These are phyloP conservation scores for Chrysochromulina tobinii DNA, from an alignment of 78 protist genomes.

Conservation along the genomic window DNA sequence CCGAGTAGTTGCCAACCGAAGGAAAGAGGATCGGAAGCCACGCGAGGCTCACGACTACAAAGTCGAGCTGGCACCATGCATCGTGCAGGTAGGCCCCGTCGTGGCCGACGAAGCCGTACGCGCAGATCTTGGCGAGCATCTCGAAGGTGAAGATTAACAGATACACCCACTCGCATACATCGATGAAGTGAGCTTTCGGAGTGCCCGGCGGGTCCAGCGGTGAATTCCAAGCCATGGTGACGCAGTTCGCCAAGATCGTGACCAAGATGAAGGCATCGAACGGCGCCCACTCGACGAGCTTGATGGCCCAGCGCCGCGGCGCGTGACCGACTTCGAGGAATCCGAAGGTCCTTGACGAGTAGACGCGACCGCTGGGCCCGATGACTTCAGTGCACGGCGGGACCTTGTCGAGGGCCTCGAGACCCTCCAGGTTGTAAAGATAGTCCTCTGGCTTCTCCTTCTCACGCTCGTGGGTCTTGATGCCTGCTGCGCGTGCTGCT, in stretches of 20 bases:
- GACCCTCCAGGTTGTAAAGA: too few species aligned
- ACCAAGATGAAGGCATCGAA: conserved; percentile 35
- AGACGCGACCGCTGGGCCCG: too few species aligned
- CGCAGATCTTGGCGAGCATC: not conserved
- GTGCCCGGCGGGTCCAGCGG: not conserved
- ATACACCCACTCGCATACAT: not conserved
- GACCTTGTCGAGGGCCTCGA: too few species aligned
- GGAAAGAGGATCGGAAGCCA: not conserved
- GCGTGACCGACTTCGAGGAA: not conserved
- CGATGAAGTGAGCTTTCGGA: not conserved
- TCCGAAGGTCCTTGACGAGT: too few species aligned
- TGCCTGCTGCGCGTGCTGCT: too few species aligned
- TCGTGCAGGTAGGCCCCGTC: not conserved
- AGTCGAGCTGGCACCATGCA: conserved; percentile 35
- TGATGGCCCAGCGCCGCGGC: not conserved
- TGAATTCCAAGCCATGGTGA: not conserved
- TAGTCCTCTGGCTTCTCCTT: too few species aligned
- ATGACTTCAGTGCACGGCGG: too few species aligned
- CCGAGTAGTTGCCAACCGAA: not conserved
- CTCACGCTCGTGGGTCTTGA: too few species aligned
- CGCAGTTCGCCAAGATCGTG: conserved; percentile 30
- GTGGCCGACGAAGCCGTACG: not conserved
- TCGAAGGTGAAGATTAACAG: conserved; percentile 3
- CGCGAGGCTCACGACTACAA: not conserved
- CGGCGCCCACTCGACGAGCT: not conserved